Conservation (phyloP, 176 grass and related monocot species). For the Hordeum vulgare region DNA sequence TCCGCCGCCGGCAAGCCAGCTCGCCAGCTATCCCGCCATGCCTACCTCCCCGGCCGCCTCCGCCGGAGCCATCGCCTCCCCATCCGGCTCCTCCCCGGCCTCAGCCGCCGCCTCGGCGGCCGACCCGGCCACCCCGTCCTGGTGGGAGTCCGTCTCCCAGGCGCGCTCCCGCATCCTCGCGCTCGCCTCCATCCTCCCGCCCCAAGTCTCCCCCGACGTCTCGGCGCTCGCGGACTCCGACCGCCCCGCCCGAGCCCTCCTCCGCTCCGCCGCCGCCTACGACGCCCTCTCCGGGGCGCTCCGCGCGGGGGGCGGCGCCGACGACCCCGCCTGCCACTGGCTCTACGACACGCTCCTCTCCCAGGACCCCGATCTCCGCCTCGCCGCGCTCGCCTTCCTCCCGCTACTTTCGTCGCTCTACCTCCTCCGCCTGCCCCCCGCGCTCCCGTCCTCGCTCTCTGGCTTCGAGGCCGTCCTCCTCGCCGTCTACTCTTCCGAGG, state of each 20-base stretch:
- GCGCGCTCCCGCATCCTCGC: conserved; percentile 71
- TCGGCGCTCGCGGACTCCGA: conserved; percentile 87
- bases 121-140: conserved; percentile 51
- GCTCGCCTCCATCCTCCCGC: conserved; percentile 54
- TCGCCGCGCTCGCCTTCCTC: conserved; percentile 77
- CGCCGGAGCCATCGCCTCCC: conserved; percentile 27
- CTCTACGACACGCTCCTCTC: conserved; percentile 96
- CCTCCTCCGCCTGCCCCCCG: conserved; percentile 61
- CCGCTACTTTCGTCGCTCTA: conserved; percentile 90
- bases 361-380: conserved; percentile 84
- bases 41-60: conserved; percentile 26
- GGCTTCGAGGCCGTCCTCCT: conserved; percentile 98
- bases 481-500: conserved; percentile 79
- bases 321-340: conserved; percentile 87
- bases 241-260: conserved; percentile 71
- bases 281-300: conserved; percentile 60
- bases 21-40: conserved; percentile 18
- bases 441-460: conserved; percentile 52
- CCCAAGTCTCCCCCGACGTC: conserved; percentile 29
- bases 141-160: conserved; percentile 88
- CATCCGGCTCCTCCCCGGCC: conserved; percentile 28
- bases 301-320: conserved; percentile 63
- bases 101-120: conserved; percentile 24
- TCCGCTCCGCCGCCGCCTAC: conserved; percentile 58
- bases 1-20: neutral